Base-by-base conservation (phyloP, 1,284 basidiomycete genomes). In the Austroboletus rostrupii region DNA sequence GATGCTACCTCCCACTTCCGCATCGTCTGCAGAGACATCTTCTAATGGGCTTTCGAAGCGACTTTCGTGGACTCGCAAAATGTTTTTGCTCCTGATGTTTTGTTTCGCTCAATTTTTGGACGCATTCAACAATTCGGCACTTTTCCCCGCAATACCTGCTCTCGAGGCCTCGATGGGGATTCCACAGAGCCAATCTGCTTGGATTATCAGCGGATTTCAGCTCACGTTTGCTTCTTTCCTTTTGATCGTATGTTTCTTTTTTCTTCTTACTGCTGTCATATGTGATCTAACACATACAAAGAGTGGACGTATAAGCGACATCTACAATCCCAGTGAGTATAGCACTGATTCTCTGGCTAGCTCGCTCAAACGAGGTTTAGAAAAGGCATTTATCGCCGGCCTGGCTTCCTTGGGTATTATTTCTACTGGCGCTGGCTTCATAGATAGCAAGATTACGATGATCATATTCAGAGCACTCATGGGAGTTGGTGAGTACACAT, bases 151-250 rank as follows among this genome's bases (percentile, higher is more conserved):
- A 48, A 69, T 77, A 33, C 74, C 75, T 41, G 45, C 45, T 35
- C 46, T 62, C 37, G 43, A 41, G 36, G 13, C 2, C 14, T 47
- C 43, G 21, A 43, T 52, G 57, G 85, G 83, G 40, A 79, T 92
- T 59, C 88, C 88, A 64, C 81, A 76, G 57, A 72, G 82, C 40
- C 59, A 68, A 42, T 57, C 52, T 1, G 43, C 23, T 37, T 75
- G 72, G 74, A 49, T 72, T 19, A 54, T 73, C 33, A 69, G 69
- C 51, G 72, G 65, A n/a, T 74, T 66, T 48, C 71, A 73, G 46
- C 59, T 75, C 37, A 75, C 72, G 5, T 74, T 74, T 49, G 72
- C 74, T 10, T 61, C 73, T 1, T 70, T 75, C 45, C 61, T 76
- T 17, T 61, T 75, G 39, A 61, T 70, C 5, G 72, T 74, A 53